These are phyloP conservation scores for Sodiomyces alkalinus DNA, from an alignment of 2,329 filamentous ascomycete genomes.

Conservation along the genomic window DNA sequence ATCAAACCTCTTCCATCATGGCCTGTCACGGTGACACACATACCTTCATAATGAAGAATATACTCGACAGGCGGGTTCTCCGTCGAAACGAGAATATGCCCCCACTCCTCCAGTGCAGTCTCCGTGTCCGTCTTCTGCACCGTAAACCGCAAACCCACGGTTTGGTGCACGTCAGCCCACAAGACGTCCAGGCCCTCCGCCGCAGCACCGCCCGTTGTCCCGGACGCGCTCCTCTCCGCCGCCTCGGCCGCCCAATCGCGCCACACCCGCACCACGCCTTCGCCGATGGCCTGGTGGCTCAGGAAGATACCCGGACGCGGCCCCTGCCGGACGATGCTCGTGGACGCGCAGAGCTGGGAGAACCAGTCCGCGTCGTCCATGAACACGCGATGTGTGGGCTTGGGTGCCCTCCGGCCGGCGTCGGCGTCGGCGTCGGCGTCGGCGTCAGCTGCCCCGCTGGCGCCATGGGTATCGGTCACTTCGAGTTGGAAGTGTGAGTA, in stretches of 20 bases:
- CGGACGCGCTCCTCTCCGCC: slow-evolving; percentile 28
- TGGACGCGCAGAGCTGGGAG: slow-evolving; percentile 54
- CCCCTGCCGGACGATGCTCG: slow-evolving; percentile 53
- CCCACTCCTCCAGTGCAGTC: slow-evolving; percentile 9
- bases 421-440: too few species aligned
- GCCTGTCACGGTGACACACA: slow-evolving; percentile 8
- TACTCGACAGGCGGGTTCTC: slow-evolving; percentile 57
- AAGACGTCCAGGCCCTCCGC: slow-evolving; percentile 31
- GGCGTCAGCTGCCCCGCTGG: slow-evolving; percentile 14
- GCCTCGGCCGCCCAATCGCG: slow-evolving; percentile 50
- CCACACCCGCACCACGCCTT: slow-evolving; percentile 56
- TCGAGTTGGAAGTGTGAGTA: slow-evolving; percentile 58
- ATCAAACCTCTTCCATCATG: neutral
- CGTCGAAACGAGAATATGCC: slow-evolving; percentile 34
- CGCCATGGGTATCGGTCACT: too few species aligned
- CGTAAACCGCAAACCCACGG: slow-evolving; percentile 54
- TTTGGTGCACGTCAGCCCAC: slow-evolving; percentile 50
- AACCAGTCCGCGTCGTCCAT: slow-evolving; percentile 60
- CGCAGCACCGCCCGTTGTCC: too few species aligned
- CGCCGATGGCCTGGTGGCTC: slow-evolving; percentile 49
- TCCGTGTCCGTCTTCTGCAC: slow-evolving; percentile 26
- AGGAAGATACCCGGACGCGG: slow-evolving; percentile 45
- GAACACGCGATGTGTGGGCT: slow-evolving; percentile 36
- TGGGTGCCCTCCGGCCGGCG: too few species aligned
- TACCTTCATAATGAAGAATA: slow-evolving; percentile 58